These are phyloP conservation scores for Cucurbita ficifolia DNA, from an alignment of 306 rosid genomes.

Conservation along the genomic window DNA sequence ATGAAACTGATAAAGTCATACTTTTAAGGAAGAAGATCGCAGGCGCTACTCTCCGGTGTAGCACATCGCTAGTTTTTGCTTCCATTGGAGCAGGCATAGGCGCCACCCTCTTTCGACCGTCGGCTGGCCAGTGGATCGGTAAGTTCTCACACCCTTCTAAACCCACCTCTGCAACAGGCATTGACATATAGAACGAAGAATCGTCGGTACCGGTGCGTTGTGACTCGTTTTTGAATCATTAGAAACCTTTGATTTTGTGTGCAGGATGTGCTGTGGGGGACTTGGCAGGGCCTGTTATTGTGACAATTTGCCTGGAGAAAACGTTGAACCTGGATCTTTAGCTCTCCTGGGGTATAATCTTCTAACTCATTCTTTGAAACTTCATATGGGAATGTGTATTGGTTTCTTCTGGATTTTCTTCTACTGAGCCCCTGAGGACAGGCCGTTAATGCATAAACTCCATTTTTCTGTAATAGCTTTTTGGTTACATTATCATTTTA, in stretches of 20 bases:
- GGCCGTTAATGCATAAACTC: neutral
- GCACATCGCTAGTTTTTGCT: conserved; percentile 58
- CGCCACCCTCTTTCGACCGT: conserved; percentile 51
- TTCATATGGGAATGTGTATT: neutral
- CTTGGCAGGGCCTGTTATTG: conserved; percentile 59
- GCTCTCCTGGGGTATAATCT: conserved; percentile 5
- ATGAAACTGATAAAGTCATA: conserved; percentile 17
- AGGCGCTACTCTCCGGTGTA: conserved; percentile 36
- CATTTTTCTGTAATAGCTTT: neutral
- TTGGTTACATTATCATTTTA: too few relatives aligned
- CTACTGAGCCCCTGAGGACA: neutral
- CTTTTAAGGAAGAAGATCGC: conserved; percentile 33
- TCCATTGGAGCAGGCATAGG: conserved; percentile 77
- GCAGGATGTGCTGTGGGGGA: conserved; percentile 75
- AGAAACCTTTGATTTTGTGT: neutral
- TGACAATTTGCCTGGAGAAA: conserved; percentile 27
- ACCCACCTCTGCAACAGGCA: neutral
- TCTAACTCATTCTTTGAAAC: conserved; percentile 7
- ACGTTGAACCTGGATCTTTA: conserved; percentile 23
- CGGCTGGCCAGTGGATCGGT: conserved; percentile 74
- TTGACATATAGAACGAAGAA: neutral
- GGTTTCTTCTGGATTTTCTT: neutral
- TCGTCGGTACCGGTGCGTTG: neutral
- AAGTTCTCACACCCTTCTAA: conserved; percentile 14
- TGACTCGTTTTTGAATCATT: neutral